Base-by-base conservation (phyloP, 2,329 filamentous ascomycete species). In the Xylariaceae sp. region DNA sequence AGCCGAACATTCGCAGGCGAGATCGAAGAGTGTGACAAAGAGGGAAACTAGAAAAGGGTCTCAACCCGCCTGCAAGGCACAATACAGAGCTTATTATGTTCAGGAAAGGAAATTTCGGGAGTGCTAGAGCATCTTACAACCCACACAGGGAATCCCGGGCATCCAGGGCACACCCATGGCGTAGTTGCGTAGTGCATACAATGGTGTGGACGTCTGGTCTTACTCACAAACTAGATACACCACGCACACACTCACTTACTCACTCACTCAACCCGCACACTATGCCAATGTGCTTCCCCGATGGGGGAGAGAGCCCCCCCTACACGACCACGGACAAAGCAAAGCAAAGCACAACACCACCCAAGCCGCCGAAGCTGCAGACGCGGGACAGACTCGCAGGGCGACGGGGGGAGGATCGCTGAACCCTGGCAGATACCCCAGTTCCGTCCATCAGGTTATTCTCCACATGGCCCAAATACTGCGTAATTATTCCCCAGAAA, bases 51-150 rank as follows among this genome's bases (percentile, higher is more conserved):
- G 57, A 50, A 59, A 59, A 58, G 56, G 57, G 53, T 49, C 56
- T 46, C 37, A 43, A 54, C 33, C 48, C 46, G 41, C 52, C 62
- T 66, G 64, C 63, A 66, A 67, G 63, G 63, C 65, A 66, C 65
- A 57, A 58, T 61, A 60, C 52, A 59, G 59, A 65, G 61, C 60
- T 66, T 66, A 65, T 65, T 65, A 64, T 66, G 53, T 64, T 64
- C 60, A 60, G 58, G 54, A 59, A 61, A 50, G 56, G 55, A 55
- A 59, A 56, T 41, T 47, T 52, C 53, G 50, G 57, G 57, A 56
- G 50, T 57, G 37, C 50, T 54, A 51, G 61, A 59, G 44, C 20
- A 30, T 30, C 37, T 40, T 13, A 15, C 13, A 5, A 18, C 11
- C 30, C 16, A 11, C 16, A 3, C 30, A 33, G n/a, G n/a, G n/a